These are phyloP conservation scores for Arthrocladium fulminans DNA, from an alignment of 2,329 filamentous ascomycete species.

Conservation along the genomic window DNA sequence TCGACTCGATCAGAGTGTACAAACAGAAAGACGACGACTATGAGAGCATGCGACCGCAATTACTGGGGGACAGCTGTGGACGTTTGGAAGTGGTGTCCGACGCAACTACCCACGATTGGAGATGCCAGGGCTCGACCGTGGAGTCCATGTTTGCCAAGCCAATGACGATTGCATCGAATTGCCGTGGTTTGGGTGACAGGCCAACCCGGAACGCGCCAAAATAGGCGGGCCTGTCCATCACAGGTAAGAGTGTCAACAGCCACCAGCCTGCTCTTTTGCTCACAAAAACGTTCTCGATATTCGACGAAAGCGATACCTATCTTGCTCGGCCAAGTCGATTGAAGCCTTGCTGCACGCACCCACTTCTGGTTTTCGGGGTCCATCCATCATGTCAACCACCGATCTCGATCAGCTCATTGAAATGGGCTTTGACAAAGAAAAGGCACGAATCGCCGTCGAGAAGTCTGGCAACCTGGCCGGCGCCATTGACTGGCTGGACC, in stretches of 20 bases:
- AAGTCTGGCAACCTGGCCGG: conserved; percentile 75
- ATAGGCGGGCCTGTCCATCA: neutral
- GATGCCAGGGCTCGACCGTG: neutral
- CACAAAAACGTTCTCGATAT: too few species aligned
- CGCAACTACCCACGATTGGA: too few species aligned
- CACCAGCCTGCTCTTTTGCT: too few species aligned
- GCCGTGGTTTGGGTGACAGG: neutral
- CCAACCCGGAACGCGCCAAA: neutral
- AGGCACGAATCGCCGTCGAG: conserved; percentile 74
- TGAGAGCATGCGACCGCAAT: conserved; percentile 5
- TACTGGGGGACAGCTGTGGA: conserved; percentile 1
- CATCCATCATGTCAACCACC: conserved; percentile 22
- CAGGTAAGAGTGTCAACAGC: too few species aligned
- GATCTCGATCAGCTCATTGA: conserved; percentile 55
- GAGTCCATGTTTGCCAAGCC: neutral
- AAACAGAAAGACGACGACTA: neutral
- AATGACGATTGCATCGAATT: neutral
- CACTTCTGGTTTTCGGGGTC: neutral
- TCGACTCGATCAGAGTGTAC: too few species aligned
- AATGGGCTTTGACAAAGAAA: conserved; percentile 73
- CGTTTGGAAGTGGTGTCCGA: neutral
- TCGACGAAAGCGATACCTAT: too few species aligned
- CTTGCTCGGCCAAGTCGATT: neutral
- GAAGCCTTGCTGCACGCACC: neutral
- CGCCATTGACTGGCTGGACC: conserved; percentile 89